A percentile compares a stretch with the other conserved stretches of the same genome.
Evolutionary conservation across 208 protist species (phyloP).

Genomic region (Leishmania tarentolae): DNA sequence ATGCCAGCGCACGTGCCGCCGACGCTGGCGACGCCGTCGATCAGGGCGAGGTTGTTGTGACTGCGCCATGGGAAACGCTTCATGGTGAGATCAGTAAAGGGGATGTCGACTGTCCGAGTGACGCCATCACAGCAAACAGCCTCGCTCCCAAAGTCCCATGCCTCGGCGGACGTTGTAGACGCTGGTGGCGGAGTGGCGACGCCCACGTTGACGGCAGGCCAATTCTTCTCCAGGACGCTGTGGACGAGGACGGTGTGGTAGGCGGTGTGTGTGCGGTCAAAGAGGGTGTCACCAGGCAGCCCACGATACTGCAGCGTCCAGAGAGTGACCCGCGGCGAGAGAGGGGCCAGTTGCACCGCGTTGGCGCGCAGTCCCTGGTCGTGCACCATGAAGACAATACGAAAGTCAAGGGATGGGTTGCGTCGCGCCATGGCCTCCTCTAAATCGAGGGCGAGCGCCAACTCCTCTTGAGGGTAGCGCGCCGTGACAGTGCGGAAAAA

Average conservation of each 20-base stretch:
- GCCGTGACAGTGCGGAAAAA: slow-evolving; percentile 82
- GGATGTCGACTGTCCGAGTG: slow-evolving; percentile 15
- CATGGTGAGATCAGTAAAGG: slow-evolving; percentile 39
- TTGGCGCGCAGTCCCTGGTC: slow-evolving; percentile 51
- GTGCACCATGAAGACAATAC: slow-evolving; percentile 68
- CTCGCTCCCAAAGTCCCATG: slow-evolving; percentile 26
- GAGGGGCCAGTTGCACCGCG: slow-evolving; percentile 48
- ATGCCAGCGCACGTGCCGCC: slow-evolving; percentile 70
- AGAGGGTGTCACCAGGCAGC: slow-evolving; percentile 40
- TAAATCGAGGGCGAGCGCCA: slow-evolving; percentile 39
- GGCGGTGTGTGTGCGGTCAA: slow-evolving; percentile 50
- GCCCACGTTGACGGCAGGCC: slow-evolving; percentile 29
- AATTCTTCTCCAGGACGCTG: slow-evolving; percentile 49
- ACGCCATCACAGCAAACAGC: slow-evolving; percentile 16
- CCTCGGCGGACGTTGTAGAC: slow-evolving; percentile 18
- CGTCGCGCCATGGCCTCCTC: slow-evolving; percentile 42
- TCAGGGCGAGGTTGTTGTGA: slow-evolving; percentile 76
- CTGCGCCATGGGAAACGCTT: slow-evolving; percentile 57
- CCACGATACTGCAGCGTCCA: slow-evolving; percentile 58
- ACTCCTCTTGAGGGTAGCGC: slow-evolving; percentile 54
- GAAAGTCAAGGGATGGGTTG: slow-evolving; percentile 55
- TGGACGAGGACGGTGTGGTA: slow-evolving; percentile 54
- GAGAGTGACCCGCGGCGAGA: slow-evolving; percentile 53
- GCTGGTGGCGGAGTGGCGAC: neutral
- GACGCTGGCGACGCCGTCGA: slow-evolving; percentile 77